Conservation (phyloP, 2,329 filamentous ascomycete species). For the Davidsoniella australis region DNA sequence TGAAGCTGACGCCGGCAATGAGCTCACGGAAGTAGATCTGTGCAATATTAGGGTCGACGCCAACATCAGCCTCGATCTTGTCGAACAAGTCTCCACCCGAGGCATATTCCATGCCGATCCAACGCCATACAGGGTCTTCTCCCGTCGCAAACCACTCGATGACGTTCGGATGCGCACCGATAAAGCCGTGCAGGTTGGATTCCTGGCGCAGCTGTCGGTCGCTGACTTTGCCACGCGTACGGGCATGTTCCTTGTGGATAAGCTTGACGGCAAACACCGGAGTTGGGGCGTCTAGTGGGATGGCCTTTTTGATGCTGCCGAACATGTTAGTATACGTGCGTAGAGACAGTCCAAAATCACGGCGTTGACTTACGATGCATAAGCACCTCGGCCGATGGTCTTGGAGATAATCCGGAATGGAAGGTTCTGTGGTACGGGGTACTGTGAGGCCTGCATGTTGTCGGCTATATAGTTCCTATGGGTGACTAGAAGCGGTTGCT, state of each 20-base stretch:
- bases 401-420: slow-evolving; percentile 92
- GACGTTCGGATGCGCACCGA: slow-evolving; percentile 80
- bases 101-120: slow-evolving; percentile 97
- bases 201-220: slow-evolving; percentile 85
- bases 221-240: slow-evolving; percentile 73
- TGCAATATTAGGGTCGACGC: slow-evolving; percentile 84
- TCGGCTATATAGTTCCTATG: background rate
- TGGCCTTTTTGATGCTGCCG: slow-evolving; percentile 76
- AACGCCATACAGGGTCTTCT: slow-evolving; percentile 74
- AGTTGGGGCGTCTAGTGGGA: slow-evolving; percentile 47
- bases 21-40: slow-evolving; percentile 94
- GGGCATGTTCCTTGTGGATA: slow-evolving; percentile 92
- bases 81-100: slow-evolving; percentile 94
- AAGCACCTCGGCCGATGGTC: slow-evolving; percentile 90
- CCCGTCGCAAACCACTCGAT: slow-evolving; percentile 84
- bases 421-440: slow-evolving; percentile 66
- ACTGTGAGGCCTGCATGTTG: slow-evolving; percentile 47
- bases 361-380: slow-evolving; percentile 59
- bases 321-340: slow-evolving; percentile 11
- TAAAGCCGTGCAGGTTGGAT: slow-evolving; percentile 72
- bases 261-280: slow-evolving; percentile 96
- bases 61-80: slow-evolving; percentile 96
- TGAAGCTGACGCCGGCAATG: slow-evolving; percentile 76
- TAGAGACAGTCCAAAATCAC: slow-evolving; percentile 8
- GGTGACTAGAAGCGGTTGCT: too few species aligned